Evolutionary conservation across 306 rosid genomes (phyloP), one percentile per base, ranked within the genome.

Genomic region (Gillenia trifoliata): DNA sequence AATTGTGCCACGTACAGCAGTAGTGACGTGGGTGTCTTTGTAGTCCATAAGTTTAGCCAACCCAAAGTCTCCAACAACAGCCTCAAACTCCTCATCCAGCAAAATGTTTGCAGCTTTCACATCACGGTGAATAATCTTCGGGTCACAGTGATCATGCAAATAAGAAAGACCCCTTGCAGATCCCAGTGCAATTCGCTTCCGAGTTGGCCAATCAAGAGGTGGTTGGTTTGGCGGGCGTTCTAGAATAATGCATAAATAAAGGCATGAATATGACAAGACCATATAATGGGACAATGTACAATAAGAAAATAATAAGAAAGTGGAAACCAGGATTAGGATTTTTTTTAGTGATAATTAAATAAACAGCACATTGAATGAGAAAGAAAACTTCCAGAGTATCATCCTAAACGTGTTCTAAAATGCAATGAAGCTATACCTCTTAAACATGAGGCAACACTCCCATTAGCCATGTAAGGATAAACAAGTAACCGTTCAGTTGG

Each of bases 11-110:
- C 97, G 90, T 23, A 94, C 99, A 3, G 97, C 96, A 45, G 96
- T 92, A 56, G 97, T 94, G 38, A 92, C 97, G 70, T 94, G 99
- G 66, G 99, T 94, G 81, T 94, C 97, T 91, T 92, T 94, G 80
- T 92, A 92, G 83, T 94, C 99, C 99, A 94, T 94, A 3, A 92
- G 99, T 75, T 84, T 92, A n/a, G 99, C 99, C 90, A 94, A 72
- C 75, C 99, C 99, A 64, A 90, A 94, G 75, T 94, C 99, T 55
- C 99, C 99, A 40, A 94, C 99, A 56, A 94, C 99, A 20, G 99
- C 99, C 83, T 94, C 99, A 75, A 91, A 94, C 87, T 94, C 99
- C 84, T 94, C 99, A 50, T 94, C 99, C 83, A 94, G 77, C 82
- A 94, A 82, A 88, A 94, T 94, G 72, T 92, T 94, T 55, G 99